phyloP scores from a whole-genome alignment of 305 asterid species.

The Vinca major region DNA sequence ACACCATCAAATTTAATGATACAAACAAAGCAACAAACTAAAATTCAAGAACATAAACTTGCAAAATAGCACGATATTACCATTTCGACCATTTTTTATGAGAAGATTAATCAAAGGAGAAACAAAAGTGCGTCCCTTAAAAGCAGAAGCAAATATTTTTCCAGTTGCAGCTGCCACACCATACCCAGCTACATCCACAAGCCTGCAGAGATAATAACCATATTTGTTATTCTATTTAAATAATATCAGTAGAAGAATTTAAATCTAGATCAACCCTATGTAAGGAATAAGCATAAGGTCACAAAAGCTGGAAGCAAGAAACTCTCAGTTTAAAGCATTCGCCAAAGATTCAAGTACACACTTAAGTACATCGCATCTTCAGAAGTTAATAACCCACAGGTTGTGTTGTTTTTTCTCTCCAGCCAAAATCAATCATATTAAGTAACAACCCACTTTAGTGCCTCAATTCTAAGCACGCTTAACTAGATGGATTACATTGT shows the following conservation, averaged over 20 bases:
- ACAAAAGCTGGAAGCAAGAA: background rate
- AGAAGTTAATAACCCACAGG: background rate
- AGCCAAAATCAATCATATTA: no score
- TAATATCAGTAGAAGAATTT: background rate
- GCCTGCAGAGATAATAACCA: slow-evolving; percentile 40
- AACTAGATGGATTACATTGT: background rate
- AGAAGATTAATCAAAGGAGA: slow-evolving; percentile 74
- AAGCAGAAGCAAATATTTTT: slow-evolving; percentile 43
- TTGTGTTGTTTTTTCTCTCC: background rate
- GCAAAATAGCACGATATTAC: slow-evolving; percentile 28
- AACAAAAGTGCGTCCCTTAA: slow-evolving; percentile 63
- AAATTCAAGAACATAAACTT: slow-evolving; percentile 5
- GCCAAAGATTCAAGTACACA: background rate
- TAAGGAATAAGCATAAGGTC: background rate
- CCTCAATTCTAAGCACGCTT: background rate
- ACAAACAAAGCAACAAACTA: slow-evolving; percentile 12
- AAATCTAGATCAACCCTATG: background rate
- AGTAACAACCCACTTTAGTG: background rate
- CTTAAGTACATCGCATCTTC: background rate
- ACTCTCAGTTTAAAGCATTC: background rate
- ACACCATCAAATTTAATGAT: slow-evolving; percentile 10
- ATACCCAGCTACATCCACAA: slow-evolving; percentile 89
- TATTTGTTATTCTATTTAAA: slow-evolving; percentile 15
- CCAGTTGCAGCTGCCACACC: slow-evolving; percentile 73
- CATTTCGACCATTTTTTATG: slow-evolving; percentile 78